A percentile compares a stretch with the other conserved stretches of the same genome.
These are phyloP conservation scores for Hymenoscyphus repandus DNA, from an alignment of 2,329 filamentous ascomycete species.

Conservation along the genomic window DNA sequence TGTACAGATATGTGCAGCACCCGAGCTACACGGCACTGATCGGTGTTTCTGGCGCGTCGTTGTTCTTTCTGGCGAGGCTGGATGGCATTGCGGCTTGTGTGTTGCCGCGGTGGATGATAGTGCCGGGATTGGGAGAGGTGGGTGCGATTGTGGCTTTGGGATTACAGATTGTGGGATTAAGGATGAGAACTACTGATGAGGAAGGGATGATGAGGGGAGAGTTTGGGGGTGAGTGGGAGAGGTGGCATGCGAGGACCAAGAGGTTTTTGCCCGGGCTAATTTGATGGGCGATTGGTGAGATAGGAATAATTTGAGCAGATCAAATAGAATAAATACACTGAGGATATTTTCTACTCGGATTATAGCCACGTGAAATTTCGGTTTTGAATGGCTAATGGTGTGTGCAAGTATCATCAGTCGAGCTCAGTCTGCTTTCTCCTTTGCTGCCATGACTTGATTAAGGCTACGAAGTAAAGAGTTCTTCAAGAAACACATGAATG, in stretches of 20 bases:
- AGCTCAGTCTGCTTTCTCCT: too few species aligned
- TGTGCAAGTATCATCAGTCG: too few species aligned
- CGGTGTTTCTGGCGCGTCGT: slow-evolving; percentile 31
- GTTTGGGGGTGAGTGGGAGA: slow-evolving; percentile 45
- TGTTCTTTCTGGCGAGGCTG: slow-evolving; percentile 32
- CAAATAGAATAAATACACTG: too few species aligned
- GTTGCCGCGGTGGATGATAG: slow-evolving; percentile 26
- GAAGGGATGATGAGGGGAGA: slow-evolving; percentile 43
- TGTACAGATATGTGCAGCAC: slow-evolving; percentile 73
- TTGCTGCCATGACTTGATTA: too few species aligned
- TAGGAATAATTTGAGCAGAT: too few species aligned
- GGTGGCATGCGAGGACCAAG: slow-evolving; percentile 42
- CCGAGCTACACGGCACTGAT: slow-evolving; percentile 63
- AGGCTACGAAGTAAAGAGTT: too few species aligned
- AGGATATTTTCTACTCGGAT: too few species aligned
- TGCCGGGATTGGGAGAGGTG: slow-evolving; percentile 11
- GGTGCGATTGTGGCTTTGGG: slow-evolving; percentile 18
- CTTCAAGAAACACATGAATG: too few species aligned
- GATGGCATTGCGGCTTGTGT: slow-evolving; percentile 38
- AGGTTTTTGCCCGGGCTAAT: slow-evolving; percentile 43
- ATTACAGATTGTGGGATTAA: slow-evolving; percentile 19
- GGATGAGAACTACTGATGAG: slow-evolving; percentile 41
- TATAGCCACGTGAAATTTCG: too few species aligned
- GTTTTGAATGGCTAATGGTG: too few species aligned
- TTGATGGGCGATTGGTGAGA: slow-evolving; percentile 19